Evolutionary conservation across 75 land plant genomes (phyloP), one percentile per base, ranked within the genome.

Genomic region (Isoetes taiwanensis): DNA sequence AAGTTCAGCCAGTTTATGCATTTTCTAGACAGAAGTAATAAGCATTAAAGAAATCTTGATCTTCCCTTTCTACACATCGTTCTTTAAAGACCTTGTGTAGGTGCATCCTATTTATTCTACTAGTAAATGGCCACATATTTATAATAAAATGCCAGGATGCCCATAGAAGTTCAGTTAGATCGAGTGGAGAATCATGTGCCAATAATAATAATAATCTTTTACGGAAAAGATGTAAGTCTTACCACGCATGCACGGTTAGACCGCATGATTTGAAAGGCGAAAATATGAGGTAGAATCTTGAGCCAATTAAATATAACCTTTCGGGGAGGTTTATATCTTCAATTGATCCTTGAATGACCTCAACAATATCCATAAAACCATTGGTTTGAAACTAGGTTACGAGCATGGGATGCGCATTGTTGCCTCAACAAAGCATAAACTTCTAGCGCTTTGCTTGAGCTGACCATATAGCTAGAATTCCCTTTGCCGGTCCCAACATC

Each of bases 401-500:
- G 81, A 4, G 99, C 99, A 72, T 94, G 96, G 3, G 73, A 78
- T 4, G 96, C 71, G 86, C 69, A 77, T 85, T 14, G 99, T 94
- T 21, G 99, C 99, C 74, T 94, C 99, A 24, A 94, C 96, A n/a
- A n/a, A 16, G 99, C 99, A 63, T 88, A 94, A 1, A 94, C 99
- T 61, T 52, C 75, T 75, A 14, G 99, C 99, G 40, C 99, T 96
- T n/a, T 17, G 99, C 99, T 58, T 94, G 86, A 9, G 96, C 99
- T 16, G 81, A 80, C 99, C 99, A 94, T 5, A 94, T 89, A 11
- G 99, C 99, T n/a, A 94, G 63, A 55, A 94, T 94, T 17, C 99
- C 99, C n/a, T 61, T 96, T 94, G 2, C 99, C 99, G 0, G 99
- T 94, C 30, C 99, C 99, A 20, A 94, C 99, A 72, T 94, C 99